Conservation (phyloP, 768 basidiomycete species). For the Tephrocybe sp. region DNA sequence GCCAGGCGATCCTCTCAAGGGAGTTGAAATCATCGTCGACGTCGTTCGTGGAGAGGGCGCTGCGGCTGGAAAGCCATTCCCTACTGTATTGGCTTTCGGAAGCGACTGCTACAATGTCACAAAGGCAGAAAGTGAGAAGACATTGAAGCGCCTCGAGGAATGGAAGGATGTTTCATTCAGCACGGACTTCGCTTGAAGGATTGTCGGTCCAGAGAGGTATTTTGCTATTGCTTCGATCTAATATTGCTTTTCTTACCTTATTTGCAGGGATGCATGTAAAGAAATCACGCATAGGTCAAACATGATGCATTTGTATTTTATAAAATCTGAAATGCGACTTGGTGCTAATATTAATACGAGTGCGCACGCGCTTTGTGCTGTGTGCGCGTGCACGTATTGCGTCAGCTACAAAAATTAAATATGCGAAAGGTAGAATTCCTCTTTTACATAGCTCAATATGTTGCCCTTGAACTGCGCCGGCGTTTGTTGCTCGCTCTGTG, state of each 20-base stretch:
- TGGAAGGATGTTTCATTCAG: slow-evolving; percentile 24
- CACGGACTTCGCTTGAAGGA: neutral
- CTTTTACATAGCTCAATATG: slow-evolving; percentile 77
- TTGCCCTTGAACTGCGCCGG: slow-evolving; percentile 83
- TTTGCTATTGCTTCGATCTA: too few relatives aligned
- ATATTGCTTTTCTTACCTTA: too few relatives aligned
- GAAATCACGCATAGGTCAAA: too few relatives aligned
- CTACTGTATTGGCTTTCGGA: slow-evolving; percentile 30
- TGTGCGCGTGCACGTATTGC: too few relatives aligned
- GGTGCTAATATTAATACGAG: too few relatives aligned
- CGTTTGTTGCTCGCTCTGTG: slow-evolving; percentile 57
- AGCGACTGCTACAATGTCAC: slow-evolving; percentile 13
- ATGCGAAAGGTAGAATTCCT: slow-evolving; percentile 57
- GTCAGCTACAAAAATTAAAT: slow-evolving; percentile 38
- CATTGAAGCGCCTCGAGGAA: slow-evolving; percentile 16
- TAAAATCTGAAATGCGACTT: too few relatives aligned
- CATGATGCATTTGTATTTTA: too few relatives aligned
- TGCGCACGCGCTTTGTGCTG: too few relatives aligned
- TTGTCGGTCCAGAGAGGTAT: neutral
- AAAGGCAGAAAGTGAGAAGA: slow-evolving; percentile 8
- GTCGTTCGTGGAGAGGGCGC: slow-evolving; percentile 39
- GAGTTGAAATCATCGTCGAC: slow-evolving; percentile 23
- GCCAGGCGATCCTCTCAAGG: slow-evolving; percentile 37
- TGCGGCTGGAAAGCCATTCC: slow-evolving; percentile 37
- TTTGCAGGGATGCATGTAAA: too few relatives aligned